phyloP scores from a whole-genome alignment of 2,329 filamentous ascomycete species.

The Orbilia oligospora region DNA sequence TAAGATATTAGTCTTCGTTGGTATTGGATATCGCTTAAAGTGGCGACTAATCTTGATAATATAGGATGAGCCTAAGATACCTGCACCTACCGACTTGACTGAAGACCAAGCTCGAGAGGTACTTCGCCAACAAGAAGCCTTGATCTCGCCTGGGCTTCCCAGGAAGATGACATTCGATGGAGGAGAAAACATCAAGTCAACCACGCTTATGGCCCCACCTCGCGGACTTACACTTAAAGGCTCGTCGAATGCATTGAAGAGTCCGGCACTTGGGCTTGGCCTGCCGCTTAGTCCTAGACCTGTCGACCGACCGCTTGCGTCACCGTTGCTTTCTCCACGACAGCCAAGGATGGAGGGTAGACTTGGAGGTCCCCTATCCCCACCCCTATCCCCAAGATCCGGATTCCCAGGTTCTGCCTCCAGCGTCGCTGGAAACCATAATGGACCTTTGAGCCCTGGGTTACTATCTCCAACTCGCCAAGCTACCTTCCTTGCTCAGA shows the following conservation, averaged over 20 bases:
- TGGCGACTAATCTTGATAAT: neutral
- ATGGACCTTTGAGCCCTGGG: constrained; percentile 54
- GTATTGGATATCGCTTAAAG: neutral
- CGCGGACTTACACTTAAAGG: constrained; percentile 46
- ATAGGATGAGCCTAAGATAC: constrained; percentile 36
- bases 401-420: constrained; percentile 58
- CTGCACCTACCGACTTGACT: constrained; percentile 50
- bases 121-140: constrained; percentile 52
- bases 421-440: constrained; percentile 28
- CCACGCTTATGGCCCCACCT: constrained; percentile 48
- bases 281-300: constrained; percentile 62
- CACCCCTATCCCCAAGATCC: constrained; percentile 62
- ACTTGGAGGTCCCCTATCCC: constrained; percentile 61
- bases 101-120: constrained; percentile 56
- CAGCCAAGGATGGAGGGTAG: constrained; percentile 51
- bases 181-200: constrained; percentile 56
- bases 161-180: constrained; percentile 57
- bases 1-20: constrained; percentile 17
- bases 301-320: constrained; percentile 63
- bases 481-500: constrained; percentile 46
- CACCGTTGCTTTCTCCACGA: constrained; percentile 62
- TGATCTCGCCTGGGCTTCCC: constrained; percentile 55
- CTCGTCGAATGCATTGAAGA: constrained; percentile 54
- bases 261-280: constrained; percentile 54
- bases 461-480: constrained; percentile 46